These are phyloP conservation scores for Aspergillus sp. DNA, from an alignment of 2,329 filamentous ascomycete species.

Conservation along the genomic window DNA sequence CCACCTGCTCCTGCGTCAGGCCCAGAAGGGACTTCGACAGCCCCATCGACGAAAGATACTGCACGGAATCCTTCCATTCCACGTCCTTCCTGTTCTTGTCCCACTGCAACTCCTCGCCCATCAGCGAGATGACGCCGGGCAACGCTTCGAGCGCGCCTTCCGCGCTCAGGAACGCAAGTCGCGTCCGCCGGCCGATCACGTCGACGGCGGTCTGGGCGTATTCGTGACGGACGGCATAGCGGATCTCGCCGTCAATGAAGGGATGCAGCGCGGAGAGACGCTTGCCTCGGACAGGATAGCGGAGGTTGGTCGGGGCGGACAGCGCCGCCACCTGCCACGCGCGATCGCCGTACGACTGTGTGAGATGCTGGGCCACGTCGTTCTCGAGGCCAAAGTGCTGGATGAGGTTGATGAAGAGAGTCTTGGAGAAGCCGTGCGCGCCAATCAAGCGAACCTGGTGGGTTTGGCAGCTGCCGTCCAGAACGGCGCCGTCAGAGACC, in stretches of 20 bases:
- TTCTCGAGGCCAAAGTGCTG: slow-evolving; percentile 89
- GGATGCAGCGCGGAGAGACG: slow-evolving; percentile 74
- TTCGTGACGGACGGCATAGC: slow-evolving; percentile 79
- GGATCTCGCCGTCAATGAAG: slow-evolving; percentile 83
- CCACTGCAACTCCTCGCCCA: slow-evolving; percentile 78
- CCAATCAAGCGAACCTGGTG: slow-evolving; percentile 73
- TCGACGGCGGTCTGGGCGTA: slow-evolving; percentile 88
- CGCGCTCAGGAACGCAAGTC: slow-evolving; percentile 83
- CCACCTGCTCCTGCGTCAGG: slow-evolving; percentile 50
- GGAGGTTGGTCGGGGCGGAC: slow-evolving; percentile 63
- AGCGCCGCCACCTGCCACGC: slow-evolving; percentile 84
- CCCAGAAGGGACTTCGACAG: slow-evolving; percentile 48
- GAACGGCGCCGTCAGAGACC: slow-evolving; percentile 59
- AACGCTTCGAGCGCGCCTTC: slow-evolving; percentile 82
- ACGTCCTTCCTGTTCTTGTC: slow-evolving; percentile 58
- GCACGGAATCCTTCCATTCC: slow-evolving; percentile 67
- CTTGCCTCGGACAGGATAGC: slow-evolving; percentile 75
- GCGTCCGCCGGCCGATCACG: slow-evolving; percentile 72
- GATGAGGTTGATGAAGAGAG: slow-evolving; percentile 88
- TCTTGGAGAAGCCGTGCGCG: slow-evolving; percentile 79
- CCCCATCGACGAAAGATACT: slow-evolving; percentile 54
- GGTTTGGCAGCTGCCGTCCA: slow-evolving; percentile 71
- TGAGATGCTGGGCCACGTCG: slow-evolving; percentile 81
- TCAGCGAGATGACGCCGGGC: slow-evolving; percentile 77
- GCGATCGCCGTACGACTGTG: slow-evolving; percentile 79